phyloP scores from a whole-genome alignment of 2,329 filamentous ascomycete genomes.

The Elsinoe arachidis region DNA sequence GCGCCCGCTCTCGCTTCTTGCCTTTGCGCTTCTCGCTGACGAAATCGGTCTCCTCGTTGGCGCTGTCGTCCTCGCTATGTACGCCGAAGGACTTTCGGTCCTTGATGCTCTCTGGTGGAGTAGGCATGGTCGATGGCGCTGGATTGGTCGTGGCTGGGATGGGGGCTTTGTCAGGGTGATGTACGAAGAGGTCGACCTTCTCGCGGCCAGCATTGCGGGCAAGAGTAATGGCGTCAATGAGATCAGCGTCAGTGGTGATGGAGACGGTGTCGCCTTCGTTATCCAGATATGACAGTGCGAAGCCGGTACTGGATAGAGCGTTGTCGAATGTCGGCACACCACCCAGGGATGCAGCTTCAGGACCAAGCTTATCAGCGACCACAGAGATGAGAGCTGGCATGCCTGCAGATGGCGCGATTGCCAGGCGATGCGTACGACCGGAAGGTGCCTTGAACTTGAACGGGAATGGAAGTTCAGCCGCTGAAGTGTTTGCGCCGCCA shows the following conservation, averaged over 20 bases:
- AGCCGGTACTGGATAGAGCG: constrained; percentile 66
- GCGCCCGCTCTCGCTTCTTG: constrained; percentile 20
- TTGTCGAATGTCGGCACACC: constrained; percentile 64
- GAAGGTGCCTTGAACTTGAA: constrained; percentile 99
- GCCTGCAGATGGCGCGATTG: constrained; percentile 72
- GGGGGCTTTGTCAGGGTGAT: constrained; percentile 84
- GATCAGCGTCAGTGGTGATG: constrained; percentile 89
- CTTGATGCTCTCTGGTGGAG: constrained; percentile 45
- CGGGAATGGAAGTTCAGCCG: constrained; percentile 70
- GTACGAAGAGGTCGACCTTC: constrained; percentile 95
- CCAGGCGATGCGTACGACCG: constrained; percentile 85
- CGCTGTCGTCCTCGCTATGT: constrained; percentile 44
- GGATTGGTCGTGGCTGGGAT: constrained; percentile 56
- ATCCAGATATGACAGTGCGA: constrained; percentile 89
- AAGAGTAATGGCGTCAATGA: constrained; percentile 79
- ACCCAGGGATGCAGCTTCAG: constrained; percentile 74
- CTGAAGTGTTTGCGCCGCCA: constrained; percentile 47
- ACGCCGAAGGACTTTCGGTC: constrained; percentile 40
- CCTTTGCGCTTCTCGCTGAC: constrained; percentile 35
- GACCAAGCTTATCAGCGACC: constrained; percentile 76
- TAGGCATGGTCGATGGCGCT: constrained; percentile 42
- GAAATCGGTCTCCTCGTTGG: constrained; percentile 36
- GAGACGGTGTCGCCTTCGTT: constrained; percentile 95
- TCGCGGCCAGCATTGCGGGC: constrained; percentile 70
- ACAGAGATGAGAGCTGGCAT: constrained; percentile 68